These are phyloP conservation scores for Hermanozyma aechmeae DNA, from an alignment of 805 yeast genomes.

Conservation along the genomic window DNA sequence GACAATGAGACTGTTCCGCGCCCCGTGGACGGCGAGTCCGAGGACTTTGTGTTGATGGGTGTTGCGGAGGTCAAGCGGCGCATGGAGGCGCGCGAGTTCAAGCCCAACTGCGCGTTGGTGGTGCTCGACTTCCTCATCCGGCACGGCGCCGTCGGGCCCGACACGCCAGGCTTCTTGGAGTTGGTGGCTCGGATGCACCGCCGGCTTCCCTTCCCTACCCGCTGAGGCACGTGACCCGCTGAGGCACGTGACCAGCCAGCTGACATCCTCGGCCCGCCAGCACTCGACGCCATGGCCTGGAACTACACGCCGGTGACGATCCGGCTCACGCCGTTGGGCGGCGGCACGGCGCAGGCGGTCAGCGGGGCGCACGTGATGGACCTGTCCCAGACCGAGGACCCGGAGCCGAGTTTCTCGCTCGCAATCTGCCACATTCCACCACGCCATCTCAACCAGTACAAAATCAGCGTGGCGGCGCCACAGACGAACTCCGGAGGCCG, in stretches of 20 bases:
- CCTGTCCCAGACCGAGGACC: not conserved
- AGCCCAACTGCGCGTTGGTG: constrained; percentile 81
- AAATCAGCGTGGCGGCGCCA: constrained; percentile 4
- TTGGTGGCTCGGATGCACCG: constrained; percentile 59
- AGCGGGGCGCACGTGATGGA: constrained; percentile 1
- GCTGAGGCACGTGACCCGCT: constrained; percentile 1
- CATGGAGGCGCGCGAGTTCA: constrained; percentile 57
- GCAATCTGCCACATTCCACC: constrained; percentile 4
- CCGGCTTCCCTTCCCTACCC: constrained; percentile 54
- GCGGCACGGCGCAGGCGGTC: not conserved
- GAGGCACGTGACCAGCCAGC: not conserved
- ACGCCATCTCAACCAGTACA: not conserved
- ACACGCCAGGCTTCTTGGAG: constrained; percentile 50
- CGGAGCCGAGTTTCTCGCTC: not conserved
- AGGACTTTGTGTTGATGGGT: constrained; percentile 55
- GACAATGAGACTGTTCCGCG: constrained; percentile 38
- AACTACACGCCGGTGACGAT: constrained; percentile 5
- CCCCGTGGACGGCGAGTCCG: constrained; percentile 51
- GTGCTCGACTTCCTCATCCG: constrained; percentile 81
- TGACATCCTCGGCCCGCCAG: not conserved
- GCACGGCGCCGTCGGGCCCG: constrained; percentile 63
- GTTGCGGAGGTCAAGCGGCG: constrained; percentile 46
- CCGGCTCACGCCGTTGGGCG: constrained; percentile 3
- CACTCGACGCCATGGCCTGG: constrained; percentile 3
- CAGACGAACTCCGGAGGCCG: constrained; percentile 1